Evolutionary conservation across 2,329 filamentous ascomycete genomes (phyloP).

Genomic region (Cryoendolithus antarcticus): DNA sequence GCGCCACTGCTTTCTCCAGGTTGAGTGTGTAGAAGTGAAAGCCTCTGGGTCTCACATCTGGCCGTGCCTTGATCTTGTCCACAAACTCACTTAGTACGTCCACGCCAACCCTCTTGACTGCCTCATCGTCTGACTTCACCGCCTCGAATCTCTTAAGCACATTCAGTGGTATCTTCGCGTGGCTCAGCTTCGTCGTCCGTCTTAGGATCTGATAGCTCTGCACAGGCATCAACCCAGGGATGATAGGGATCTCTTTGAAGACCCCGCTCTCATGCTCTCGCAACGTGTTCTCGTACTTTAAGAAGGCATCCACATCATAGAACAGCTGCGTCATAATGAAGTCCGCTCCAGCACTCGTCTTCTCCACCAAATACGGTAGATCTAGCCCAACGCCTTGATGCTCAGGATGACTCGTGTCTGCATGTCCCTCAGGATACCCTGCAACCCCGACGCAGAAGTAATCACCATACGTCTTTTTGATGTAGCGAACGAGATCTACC

Average conservation of each 20-base stretch:
- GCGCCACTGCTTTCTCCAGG: slow-evolving; percentile 87
- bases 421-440: slow-evolving; percentile 88
- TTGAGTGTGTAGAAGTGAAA: slow-evolving; percentile 98
- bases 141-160: slow-evolving; percentile 59
- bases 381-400: slow-evolving; percentile 54
- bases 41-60: slow-evolving; percentile 50
- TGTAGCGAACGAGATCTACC: slow-evolving; percentile 79
- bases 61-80: slow-evolving; percentile 52
- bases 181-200: slow-evolving; percentile 85
- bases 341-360: slow-evolving; percentile 81
- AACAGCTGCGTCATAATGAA: slow-evolving; percentile 99
- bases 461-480: slow-evolving; percentile 71
- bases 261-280: slow-evolving; percentile 69
- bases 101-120: slow-evolving; percentile 67
- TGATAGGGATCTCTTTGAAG: slow-evolving; percentile 79
- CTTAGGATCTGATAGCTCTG: slow-evolving; percentile 95
- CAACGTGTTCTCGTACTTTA: slow-evolving; percentile 63
- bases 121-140: slow-evolving; percentile 68
- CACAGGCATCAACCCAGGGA: slow-evolving; percentile 93
- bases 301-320: slow-evolving; percentile 78
- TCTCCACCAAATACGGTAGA: slow-evolving; percentile 78
- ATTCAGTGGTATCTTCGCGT: slow-evolving; percentile 63
- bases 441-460: slow-evolving; percentile 96
- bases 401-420: slow-evolving; percentile 80
- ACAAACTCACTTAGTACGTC: slow-evolving; percentile 78